These are phyloP conservation scores for Obelidium mucronatum DNA, from an alignment of 192 early-diverging fungal genomes.

Conservation along the genomic window DNA sequence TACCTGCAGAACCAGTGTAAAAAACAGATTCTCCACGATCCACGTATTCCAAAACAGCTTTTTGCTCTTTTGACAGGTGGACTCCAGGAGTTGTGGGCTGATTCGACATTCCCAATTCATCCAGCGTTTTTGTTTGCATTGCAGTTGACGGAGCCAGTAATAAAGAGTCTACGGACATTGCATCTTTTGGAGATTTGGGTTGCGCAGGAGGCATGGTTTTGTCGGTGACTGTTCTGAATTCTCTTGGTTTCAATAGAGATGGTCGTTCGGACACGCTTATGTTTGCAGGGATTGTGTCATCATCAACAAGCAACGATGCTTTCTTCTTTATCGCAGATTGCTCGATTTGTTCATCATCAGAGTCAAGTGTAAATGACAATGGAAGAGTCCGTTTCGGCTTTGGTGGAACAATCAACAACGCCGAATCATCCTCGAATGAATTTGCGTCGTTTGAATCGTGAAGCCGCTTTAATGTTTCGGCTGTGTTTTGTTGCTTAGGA, in stretches of 20 bases:
- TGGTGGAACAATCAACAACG: no score
- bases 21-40: constrained; percentile 52
- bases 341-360: no score
- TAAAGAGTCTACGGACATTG: no score
- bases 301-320: no score
- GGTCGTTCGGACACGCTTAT: no score
- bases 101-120: neutral
- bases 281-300: no score
- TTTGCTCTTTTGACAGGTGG: constrained; percentile 30
- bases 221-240: neutral
- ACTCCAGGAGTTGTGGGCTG: neutral
- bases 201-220: neutral
- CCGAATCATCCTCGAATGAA: neutral
- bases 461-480: neutral
- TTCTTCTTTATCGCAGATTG: no score
- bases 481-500: neutral
- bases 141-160: neutral
- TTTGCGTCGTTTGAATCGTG: neutral
- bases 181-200: neutral
- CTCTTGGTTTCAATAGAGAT: neutral
- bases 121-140: neutral
- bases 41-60: constrained; percentile 45
- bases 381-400: no score
- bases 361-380: no score
- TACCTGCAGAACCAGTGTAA: constrained; percentile 67